Percentiles rank a stretch among this genome's conserved stretches.
phyloP scores from a whole-genome alignment of 2,329 filamentous ascomycete species.

The Apiospora phragmitis region DNA sequence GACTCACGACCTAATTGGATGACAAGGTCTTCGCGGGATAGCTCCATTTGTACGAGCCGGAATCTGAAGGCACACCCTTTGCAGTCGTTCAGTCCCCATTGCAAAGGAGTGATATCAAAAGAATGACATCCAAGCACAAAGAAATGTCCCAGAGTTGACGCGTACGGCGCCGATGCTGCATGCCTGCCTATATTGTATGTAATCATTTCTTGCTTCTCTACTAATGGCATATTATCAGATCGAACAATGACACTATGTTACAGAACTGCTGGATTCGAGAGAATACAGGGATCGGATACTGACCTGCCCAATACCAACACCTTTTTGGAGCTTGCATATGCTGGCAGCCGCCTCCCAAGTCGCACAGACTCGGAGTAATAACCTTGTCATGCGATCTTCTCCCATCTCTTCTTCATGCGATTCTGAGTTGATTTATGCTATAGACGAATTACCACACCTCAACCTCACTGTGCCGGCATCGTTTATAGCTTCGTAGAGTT shows the following conservation, averaged over 20 bases:
- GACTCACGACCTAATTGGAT: neutral
- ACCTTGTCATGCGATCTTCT: neutral
- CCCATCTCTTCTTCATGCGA: no score
- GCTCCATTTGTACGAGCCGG: neutral
- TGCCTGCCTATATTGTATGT: no score
- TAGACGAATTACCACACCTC: no score
- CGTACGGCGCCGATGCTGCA: no score
- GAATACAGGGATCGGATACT: neutral
- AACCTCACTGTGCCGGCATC: no score
- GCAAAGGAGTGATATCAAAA: neutral
- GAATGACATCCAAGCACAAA: neutral
- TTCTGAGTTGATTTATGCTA: no score
- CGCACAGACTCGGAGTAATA: neutral
- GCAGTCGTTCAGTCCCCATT: no score
- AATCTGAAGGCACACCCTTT: neutral
- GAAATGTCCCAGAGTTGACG: no score
- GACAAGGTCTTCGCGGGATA: neutral
- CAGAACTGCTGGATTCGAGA: neutral
- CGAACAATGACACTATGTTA: no score
- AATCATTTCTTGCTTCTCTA: no score
- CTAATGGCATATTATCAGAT: no score
- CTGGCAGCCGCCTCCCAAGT: neutral
- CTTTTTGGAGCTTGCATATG: neutral
- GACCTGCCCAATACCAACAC: neutral
- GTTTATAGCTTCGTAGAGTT: neutral